phyloP scores from a whole-genome alignment of 1,284 basidiomycete genomes.

The Volvariella volvacea region DNA sequence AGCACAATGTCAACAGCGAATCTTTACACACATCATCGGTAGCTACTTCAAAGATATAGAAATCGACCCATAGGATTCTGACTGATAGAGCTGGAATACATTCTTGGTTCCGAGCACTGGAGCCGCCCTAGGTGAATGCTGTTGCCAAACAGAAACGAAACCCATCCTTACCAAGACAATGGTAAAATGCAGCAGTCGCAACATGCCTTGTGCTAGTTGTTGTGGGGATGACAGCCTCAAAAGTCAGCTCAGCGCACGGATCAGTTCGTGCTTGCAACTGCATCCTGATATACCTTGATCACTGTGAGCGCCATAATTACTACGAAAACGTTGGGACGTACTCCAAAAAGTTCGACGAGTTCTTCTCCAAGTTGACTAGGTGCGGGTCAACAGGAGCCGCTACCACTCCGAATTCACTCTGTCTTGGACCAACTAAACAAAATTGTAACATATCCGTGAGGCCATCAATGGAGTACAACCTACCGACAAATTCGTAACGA shows the following conservation, averaged over 20 bases:
- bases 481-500: constrained; percentile 56
- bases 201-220: constrained; percentile 64
- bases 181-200: constrained; percentile 73
- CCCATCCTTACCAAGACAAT: constrained; percentile 59
- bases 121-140: neutral
- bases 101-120: constrained; percentile 64
- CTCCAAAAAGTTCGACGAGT: constrained; percentile 76
- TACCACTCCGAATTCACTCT: constrained; percentile 26
- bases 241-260: constrained; percentile 40
- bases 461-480: constrained; percentile 10
- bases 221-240: constrained; percentile 60
- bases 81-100: constrained; percentile 47
- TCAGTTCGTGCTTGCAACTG: constrained; percentile 53
- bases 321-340: constrained; percentile 23
- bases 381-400: constrained; percentile 46
- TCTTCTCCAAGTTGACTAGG: constrained; percentile 56
- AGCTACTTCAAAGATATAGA: constrained; percentile 22
- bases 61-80: constrained; percentile 43
- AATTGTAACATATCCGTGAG: constrained; percentile 2
- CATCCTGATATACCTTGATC: constrained; percentile 67
- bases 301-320: constrained; percentile 1
- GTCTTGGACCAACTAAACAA: constrained; percentile 1
- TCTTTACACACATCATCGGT: too few relatives aligned
- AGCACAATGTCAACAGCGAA: too few relatives aligned
- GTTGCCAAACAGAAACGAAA: neutral